A percentile compares a stretch with the other conserved stretches of the same genome.
Conservation (phyloP, 257 asterid genomes). For the Nicotiana knightiana region DNA sequence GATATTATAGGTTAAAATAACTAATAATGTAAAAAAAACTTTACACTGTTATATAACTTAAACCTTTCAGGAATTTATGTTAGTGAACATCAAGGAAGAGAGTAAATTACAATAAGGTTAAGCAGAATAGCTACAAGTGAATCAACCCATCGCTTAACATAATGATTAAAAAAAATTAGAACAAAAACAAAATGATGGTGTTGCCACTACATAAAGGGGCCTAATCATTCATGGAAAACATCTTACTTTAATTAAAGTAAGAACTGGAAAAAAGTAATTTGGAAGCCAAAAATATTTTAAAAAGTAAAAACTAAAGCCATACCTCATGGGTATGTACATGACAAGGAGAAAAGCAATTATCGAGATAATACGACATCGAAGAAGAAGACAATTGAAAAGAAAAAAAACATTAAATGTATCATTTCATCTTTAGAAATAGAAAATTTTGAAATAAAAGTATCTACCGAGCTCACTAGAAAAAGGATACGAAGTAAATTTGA, state of each 20-base stretch:
- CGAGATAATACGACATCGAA: background rate
- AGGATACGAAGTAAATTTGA: background rate
- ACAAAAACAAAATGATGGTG: constrained; percentile 39
- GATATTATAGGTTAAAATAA: no score
- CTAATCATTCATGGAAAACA: constrained; percentile 26
- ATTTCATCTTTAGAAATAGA: background rate
- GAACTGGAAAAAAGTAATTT: constrained; percentile 1
- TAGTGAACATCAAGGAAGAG: constrained; percentile 4
- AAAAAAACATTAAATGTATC: background rate
- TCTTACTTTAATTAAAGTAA: constrained; percentile 39
- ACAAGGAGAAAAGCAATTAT: background rate
- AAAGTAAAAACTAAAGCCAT: background rate
- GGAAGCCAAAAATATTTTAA: background rate
- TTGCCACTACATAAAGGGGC: constrained; percentile 30
- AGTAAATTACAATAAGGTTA: background rate
- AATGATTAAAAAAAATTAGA: constrained; percentile 20
- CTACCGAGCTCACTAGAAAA: no score
- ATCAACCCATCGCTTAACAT: constrained; percentile 18
- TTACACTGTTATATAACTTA: no score
- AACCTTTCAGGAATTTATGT: background rate
- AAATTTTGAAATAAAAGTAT: background rate
- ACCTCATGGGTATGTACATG: background rate
- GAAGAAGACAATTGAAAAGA: background rate
- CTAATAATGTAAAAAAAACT: no score
- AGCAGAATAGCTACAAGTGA: background rate